Conservation (phyloP, 2,329 filamentous ascomycete genomes). For the Hypomyces rosellus region DNA sequence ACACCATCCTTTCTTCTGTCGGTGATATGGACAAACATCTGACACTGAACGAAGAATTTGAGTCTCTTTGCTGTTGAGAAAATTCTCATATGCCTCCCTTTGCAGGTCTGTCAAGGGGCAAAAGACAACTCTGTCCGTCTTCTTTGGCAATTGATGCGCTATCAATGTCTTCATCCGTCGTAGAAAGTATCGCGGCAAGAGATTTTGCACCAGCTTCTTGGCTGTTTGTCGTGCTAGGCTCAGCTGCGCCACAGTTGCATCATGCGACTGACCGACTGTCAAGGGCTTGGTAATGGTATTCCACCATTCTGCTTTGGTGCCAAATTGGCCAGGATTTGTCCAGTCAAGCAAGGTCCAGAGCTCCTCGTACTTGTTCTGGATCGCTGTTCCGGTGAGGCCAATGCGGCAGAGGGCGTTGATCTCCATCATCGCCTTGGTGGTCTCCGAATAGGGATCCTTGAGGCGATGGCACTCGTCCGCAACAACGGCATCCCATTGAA, state of each 20-base stretch:
- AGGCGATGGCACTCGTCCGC: slow-evolving; percentile 90
- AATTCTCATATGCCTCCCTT: slow-evolving; percentile 73
- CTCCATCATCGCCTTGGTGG: slow-evolving; percentile 80
- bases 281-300: slow-evolving; percentile 71
- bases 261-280: slow-evolving; percentile 83
- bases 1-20: slow-evolving; percentile 69
- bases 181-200: slow-evolving; percentile 84
- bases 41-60: slow-evolving; percentile 61
- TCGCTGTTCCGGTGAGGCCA: slow-evolving; percentile 88
- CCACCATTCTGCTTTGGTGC: slow-evolving; percentile 66
- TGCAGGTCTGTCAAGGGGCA: slow-evolving; percentile 83
- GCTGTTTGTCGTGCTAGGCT: slow-evolving; percentile 76
- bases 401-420: slow-evolving; percentile 89
- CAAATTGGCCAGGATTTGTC: slow-evolving; percentile 77
- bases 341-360: slow-evolving; percentile 95
- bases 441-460: slow-evolving; percentile 72
- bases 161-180: slow-evolving; percentile 91
- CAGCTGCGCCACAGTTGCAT: slow-evolving; percentile 77
- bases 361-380: slow-evolving; percentile 89
- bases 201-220: slow-evolving; percentile 74
- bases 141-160: slow-evolving; percentile 86
- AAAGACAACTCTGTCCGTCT: slow-evolving; percentile 90
- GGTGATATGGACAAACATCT: slow-evolving; percentile 60
- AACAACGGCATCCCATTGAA: slow-evolving; percentile 90
- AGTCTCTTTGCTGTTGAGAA: slow-evolving; percentile 64